phyloP scores from a whole-genome alignment of 345 rosid genomes.

The Eucalyptus fibrosa region DNA sequence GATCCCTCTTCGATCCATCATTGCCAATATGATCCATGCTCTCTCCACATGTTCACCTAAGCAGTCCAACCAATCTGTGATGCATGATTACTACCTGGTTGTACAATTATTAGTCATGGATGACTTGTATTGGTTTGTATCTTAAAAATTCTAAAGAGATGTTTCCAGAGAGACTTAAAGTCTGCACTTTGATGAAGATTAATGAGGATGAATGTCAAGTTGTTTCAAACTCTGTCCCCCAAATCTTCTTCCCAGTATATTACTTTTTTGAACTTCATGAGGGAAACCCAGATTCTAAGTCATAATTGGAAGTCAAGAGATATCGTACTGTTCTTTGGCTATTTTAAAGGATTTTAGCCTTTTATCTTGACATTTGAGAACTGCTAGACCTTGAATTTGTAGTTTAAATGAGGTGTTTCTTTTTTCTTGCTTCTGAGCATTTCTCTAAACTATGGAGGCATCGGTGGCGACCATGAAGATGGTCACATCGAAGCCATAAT shows the following conservation, averaged over 20 bases:
- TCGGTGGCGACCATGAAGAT: conserved; percentile 8
- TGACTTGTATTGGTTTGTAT: neutral
- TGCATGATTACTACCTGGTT: neutral
- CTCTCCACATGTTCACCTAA: neutral
- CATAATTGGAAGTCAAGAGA: neutral
- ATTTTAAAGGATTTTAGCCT: neutral
- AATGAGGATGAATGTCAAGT: neutral
- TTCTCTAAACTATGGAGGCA: neutral
- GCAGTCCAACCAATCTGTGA: neutral
- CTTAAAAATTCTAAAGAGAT: neutral
- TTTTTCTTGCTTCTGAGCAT: neutral
- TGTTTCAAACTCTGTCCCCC: neutral
- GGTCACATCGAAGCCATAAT: conserved; percentile 20
- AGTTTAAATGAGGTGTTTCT: neutral
- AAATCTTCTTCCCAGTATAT: neutral
- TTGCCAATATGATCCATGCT: neutral
- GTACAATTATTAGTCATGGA: neutral
- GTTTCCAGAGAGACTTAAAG: neutral
- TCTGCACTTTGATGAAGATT: too few species aligned
- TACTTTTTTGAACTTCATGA: neutral
- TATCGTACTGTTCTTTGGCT: neutral
- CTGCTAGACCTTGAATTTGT: neutral
- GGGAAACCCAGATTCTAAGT: neutral
- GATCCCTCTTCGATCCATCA: neutral
- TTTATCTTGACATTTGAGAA: neutral